Base-by-base conservation (phyloP, 2,329 filamentous ascomycete species). In the Dichotomopilus funicola region DNA sequence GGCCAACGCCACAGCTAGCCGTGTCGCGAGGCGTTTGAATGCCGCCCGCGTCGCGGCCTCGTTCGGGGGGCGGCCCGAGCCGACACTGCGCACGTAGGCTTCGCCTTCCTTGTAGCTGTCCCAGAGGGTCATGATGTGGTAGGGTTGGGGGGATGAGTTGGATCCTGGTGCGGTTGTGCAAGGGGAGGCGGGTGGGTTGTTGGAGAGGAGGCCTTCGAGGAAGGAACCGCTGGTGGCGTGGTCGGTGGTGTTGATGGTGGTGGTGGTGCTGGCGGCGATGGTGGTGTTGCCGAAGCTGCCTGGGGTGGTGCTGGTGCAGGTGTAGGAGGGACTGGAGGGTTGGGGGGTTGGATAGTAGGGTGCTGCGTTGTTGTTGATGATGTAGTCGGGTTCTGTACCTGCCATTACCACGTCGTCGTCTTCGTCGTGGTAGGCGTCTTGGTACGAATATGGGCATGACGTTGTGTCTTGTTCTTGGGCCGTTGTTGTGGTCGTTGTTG, bases 11-110 rank as follows among this genome's bases (percentile, higher is more conserved):
- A 62, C 56, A 1, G 58, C 60, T 4, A 62, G 19, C n/a, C 60
- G 41, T 34, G 54, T 50, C 12, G 40, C 55, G 6, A 62, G 41
- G 19, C 61, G 51, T 50, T 59, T 55, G 58, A 63, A 69, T 6
- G 63, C 57, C 2, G 38, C 53, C 12, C 64, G 59, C 35, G 42
- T 34, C 31, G 58, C 19, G 44, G 1, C 3, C 49, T 33, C 57
- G 49, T 36, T 61, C 54, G 4, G 13, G 40, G 11, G 42, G 34
- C 8, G 19, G 19, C 19, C 19, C 2, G 19, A 27, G 19, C 60
- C 55, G 1, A 45, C 54, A 6, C 34, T 50, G 8, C 27, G 10
- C 13, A 62, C 44, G 13, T 61, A 59, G 5, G 35, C 55, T 45
- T 59, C 55, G 3, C 59, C 60, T 19, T 57, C 58, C 40, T 55